Evolutionary conservation across 2,329 filamentous ascomycete genomes (phyloP), one percentile per base, ranked within the genome.

Genomic region (Gremmenia infestans): DNA sequence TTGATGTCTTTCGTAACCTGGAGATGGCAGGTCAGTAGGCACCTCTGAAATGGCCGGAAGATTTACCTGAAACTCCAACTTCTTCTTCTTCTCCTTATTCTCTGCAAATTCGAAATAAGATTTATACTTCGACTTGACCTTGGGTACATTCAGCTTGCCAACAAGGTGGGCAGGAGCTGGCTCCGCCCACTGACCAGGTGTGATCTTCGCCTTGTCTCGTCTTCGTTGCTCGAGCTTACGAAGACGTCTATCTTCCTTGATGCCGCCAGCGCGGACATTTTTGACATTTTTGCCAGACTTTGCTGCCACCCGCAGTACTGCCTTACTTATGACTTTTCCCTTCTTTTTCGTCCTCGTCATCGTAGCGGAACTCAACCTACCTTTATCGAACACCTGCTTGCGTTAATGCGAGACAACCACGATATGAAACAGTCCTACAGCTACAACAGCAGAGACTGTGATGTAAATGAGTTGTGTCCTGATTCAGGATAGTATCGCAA

Each of bases 41-140:
- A 19, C 46, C 39, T 19, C 5, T 11, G 37, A 23, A 36, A 45
- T 25, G 22, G 32, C n/a, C 28, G 23, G 19, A 48, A 54, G 49
- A n/a, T 58, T 52, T 79, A 85, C 83, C 80, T 83, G 63, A 60
- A 79, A 78, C 66, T 86, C 82, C 50, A 87, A 76, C 65, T 82
- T 86, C 72, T 81, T 81, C 53, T 83, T 86, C 67, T 80, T 82
- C 61, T 86, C 79, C 56, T 77, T 77, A 65, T 87, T 87, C 64
- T 86, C 80, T 57, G 85, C 79, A 59, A 85, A 77, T 69, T 87
- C 83, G 64, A 83, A 84, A 65, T 83, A 85, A 14, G 80, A 78
- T 62, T 81, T 78, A 68, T 87, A 81, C 65, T 83, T 71, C 19
- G 65, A 81, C 65, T 81, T 68, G 19, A 67, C 56, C 52, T 64